These are phyloP conservation scores for Lepidium didymum DNA, from an alignment of 345 rosid genomes.

Conservation along the genomic window DNA sequence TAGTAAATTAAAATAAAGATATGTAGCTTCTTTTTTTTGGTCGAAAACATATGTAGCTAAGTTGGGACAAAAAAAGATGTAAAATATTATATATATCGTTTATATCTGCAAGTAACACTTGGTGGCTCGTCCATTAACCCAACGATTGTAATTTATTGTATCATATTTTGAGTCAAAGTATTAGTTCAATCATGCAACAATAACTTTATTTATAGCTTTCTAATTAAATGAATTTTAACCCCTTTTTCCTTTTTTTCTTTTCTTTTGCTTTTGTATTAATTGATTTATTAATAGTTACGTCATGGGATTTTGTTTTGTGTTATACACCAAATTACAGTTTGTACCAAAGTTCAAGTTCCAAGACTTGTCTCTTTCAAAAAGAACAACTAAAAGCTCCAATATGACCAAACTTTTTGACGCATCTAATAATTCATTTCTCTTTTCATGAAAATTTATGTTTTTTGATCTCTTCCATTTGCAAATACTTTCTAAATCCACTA, in stretches of 20 bases:
- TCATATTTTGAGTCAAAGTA: not conserved
- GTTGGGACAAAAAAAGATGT: not conserved
- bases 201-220: not conserved
- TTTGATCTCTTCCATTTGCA: constrained; percentile 10
- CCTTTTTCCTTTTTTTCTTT: not conserved
- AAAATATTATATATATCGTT: not conserved
- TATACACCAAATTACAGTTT: not conserved
- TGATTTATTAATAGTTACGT: not conserved
- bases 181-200: constrained; percentile 2
- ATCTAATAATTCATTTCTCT: constrained; percentile 14
- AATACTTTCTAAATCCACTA: constrained; percentile 23
- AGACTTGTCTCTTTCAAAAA: constrained; percentile 16
- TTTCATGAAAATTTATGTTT: constrained; percentile 20
- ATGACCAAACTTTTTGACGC: constrained; percentile 23
- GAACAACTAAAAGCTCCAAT: constrained; percentile 9
- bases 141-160: not conserved
- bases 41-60: too few species aligned
- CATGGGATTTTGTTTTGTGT: constrained; percentile 3
- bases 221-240: not conserved
- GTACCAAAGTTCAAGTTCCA: constrained; percentile 10
- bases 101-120: not conserved
- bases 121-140: constrained; percentile 1
- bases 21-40: too few species aligned
- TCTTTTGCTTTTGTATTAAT: not conserved
- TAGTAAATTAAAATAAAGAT: too few species aligned